Evolutionary conservation across 164 flowering plant genomes (phyloP).

Genomic region (Umbellularia californica): DNA sequence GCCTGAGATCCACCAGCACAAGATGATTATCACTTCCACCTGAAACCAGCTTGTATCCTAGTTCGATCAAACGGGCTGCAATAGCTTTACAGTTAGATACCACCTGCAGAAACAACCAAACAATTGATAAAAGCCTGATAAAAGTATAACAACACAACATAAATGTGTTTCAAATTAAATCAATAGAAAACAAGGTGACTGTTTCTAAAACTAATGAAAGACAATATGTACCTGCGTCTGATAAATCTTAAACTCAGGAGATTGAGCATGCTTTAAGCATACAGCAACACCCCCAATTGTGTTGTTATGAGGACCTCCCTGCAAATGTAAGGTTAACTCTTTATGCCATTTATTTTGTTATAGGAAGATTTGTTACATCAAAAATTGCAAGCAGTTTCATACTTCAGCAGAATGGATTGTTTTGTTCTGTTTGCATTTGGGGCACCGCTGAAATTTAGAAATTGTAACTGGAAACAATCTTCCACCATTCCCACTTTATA

Average conservation of each 20-base stretch:
- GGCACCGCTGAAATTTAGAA: too few relatives aligned
- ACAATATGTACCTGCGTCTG: constrained; percentile 48
- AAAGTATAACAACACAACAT: neutral
- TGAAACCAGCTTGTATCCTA: constrained; percentile 85
- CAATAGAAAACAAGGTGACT: neutral
- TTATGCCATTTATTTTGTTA: too few relatives aligned
- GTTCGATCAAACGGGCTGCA: constrained; percentile 54
- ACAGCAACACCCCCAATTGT: constrained; percentile 85
- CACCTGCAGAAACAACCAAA: constrained; percentile 39
- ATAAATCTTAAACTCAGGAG: constrained; percentile 64
- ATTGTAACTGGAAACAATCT: too few relatives aligned
- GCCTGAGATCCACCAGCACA: constrained; percentile 87
- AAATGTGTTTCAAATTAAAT: neutral
- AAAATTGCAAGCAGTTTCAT: too few relatives aligned
- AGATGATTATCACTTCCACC: constrained; percentile 96
- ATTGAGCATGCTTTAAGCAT: constrained; percentile 64
- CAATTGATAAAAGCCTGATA: neutral
- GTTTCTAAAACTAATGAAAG: neutral
- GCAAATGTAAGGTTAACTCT: constrained; percentile 9
- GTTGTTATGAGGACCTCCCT: constrained; percentile 99
- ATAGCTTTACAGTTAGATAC: constrained; percentile 80
- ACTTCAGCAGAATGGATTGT: too few relatives aligned
- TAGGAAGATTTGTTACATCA: too few relatives aligned
- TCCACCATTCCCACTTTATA: too few relatives aligned
- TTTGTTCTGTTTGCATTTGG: too few relatives aligned